Conservation (phyloP, 495 filamentous ascomycete species). For the Peziza echinospora region DNA sequence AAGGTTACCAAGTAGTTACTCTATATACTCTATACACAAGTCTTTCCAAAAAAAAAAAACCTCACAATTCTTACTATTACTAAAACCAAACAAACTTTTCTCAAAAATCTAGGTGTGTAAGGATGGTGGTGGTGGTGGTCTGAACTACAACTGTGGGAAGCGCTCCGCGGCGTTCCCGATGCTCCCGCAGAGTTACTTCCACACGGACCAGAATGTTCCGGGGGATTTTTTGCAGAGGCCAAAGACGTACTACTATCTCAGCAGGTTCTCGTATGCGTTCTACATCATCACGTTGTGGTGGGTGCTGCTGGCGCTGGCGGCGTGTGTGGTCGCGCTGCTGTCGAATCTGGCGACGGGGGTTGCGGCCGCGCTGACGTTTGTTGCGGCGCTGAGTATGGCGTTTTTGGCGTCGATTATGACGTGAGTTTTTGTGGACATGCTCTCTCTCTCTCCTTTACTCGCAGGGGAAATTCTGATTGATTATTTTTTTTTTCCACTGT, state of each 20-base stretch:
- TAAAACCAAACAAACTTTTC: too few relatives aligned
- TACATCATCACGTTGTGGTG: constrained; percentile 49
- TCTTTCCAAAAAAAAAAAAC: too few relatives aligned
- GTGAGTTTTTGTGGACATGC: constrained; percentile 26
- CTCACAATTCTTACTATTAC: too few relatives aligned
- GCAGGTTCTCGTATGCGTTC: constrained; percentile 53
- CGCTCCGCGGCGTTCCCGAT: constrained; percentile 39
- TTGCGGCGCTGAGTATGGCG: constrained; percentile 41
- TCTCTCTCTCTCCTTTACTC: not conserved
- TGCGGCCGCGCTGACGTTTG: constrained; percentile 30
- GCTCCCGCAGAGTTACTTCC: constrained; percentile 43
- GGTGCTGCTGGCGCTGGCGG: constrained; percentile 34
- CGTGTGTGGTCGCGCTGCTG: constrained; percentile 38
- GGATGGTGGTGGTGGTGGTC: too few relatives aligned
- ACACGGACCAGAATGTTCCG: constrained; percentile 34
- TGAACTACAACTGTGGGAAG: constrained; percentile 32
- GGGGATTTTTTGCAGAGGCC: constrained; percentile 22
- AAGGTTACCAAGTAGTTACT: too few relatives aligned
- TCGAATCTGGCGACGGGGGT: constrained; percentile 38
- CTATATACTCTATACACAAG: too few relatives aligned
- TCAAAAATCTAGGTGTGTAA: too few relatives aligned
- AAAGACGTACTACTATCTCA: constrained; percentile 38
- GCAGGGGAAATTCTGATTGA: constrained; percentile 7
- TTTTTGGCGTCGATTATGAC: constrained; percentile 47
- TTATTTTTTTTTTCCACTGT: constrained; percentile 1